Evolutionary conservation across 495 filamentous ascomycete genomes (phyloP), one percentile per base, ranked within the genome.

Genomic region (Hypoxylon subgilvum): DNA sequence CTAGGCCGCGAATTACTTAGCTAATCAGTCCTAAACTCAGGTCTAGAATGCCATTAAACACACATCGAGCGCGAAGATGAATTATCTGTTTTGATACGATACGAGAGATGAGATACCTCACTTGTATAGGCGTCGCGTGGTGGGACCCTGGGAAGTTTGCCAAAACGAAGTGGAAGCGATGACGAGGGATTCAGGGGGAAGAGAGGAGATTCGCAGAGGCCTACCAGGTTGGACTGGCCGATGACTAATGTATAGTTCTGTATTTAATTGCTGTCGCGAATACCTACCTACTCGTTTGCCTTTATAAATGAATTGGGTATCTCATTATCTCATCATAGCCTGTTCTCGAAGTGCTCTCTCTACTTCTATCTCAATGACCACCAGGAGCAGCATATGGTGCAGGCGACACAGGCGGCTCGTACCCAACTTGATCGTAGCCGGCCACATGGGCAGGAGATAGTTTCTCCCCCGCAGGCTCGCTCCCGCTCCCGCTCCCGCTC

Each of bases 1-100:
- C 22, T 61, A 79, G 77, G 77, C 77, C 32, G 77, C 76, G 55
- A 78, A 79, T 36, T 69, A 74, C 53, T 70, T 79, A 57, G 76
- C 77, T 44, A 75, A 68, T 63, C 75, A 78, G 60, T 75, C 77
- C 25, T 79, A 63, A 31, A 43, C 14, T 28, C 22, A 42, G 47
- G 56, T 31, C 35, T 61, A 42, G 27, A 22, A 34, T 48, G 31
- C 22, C 8, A 48, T 36, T 19, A 10, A 45, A 40, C 40, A 42
- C 27, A 52, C 27, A 52, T 23, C 35, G 43, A 56, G 32, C 44
- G 14, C 47, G 19, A 47, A 48, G 40, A 61, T 50, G 47, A 53
- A 57, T 39, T 50, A 44, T 56, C 57, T 65, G 46, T 60, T 67
- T 65, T 51, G 31, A 52, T 53, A 57, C 19, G 40, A 43, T n/a